phyloP scores from a whole-genome alignment of 1,284 basidiomycete species.

The Sutorius eximius region DNA sequence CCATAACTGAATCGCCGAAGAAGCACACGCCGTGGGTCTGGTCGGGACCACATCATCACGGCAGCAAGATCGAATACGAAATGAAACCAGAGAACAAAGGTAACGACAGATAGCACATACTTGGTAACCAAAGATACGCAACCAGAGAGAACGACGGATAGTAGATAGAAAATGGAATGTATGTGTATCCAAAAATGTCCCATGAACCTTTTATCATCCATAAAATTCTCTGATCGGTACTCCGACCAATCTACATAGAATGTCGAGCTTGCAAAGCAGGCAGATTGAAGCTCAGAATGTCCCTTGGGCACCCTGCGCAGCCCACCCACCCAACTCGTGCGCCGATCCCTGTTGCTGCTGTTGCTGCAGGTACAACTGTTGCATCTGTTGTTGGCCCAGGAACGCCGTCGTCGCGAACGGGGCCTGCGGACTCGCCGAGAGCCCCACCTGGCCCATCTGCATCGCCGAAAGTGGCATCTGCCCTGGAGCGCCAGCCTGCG shows the following conservation, averaged over 20 bases:
- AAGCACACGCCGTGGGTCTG: background rate
- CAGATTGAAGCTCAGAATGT: slow-evolving; percentile 14
- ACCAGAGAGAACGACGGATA: background rate
- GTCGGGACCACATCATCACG: background rate
- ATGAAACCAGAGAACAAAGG: background rate
- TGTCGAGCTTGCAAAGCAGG: background rate
- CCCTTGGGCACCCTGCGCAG: slow-evolving; percentile 9
- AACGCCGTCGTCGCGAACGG: slow-evolving; percentile 12
- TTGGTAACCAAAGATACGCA: background rate
- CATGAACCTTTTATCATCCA: background rate
- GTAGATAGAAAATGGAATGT: background rate
- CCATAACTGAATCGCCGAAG: background rate
- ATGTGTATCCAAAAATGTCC: slow-evolving; percentile 3
- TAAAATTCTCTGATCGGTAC: background rate
- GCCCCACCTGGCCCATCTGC: slow-evolving; percentile 14
- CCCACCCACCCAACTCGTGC: slow-evolving; percentile 18
- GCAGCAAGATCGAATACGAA: background rate
- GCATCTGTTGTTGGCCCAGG: slow-evolving; percentile 12
- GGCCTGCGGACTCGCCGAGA: slow-evolving; percentile 12
- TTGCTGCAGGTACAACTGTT: slow-evolving; percentile 9
- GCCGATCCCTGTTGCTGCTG: slow-evolving; percentile 10
- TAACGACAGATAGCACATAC: background rate
- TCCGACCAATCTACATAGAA: background rate
- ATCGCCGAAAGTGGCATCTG: slow-evolving; percentile 12
- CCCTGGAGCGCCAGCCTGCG: background rate